Base-by-base conservation (phyloP, 1,284 basidiomycete species). In the Marasmius fiardii region DNA sequence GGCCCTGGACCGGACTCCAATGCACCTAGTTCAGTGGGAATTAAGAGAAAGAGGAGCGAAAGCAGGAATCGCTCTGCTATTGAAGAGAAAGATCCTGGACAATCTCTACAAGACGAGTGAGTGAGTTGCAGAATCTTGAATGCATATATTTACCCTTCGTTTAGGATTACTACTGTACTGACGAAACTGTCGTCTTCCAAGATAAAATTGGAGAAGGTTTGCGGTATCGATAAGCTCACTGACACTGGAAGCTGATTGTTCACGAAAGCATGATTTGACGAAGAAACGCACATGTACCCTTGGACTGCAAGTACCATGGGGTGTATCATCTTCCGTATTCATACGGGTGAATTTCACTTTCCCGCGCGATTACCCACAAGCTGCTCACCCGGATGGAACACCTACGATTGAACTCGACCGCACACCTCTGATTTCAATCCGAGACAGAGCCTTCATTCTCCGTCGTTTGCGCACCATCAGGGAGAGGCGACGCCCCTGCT, bases 331-430 rank as follows among this genome's bases (percentile, higher is more conserved):
- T 4, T 86, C 81, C 20, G 86, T 90, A 4, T 94, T 92, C 73
- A 85, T 96, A 53, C 86, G 95, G 1, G 83, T 95, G n/a, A 89
- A 92, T 4, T 95, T 96, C 73, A 86, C 85, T 1, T 97, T 97
- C 67, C 94, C 95, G 1, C 78, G 83, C 31, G 82, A 83, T 48
- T 98, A 98, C 65, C 93, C 94, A 0, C 79, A 84, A 21, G 75
- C 75, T 0, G 60, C 63, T 0, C 75, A 85, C 52, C 82, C 86
- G 0, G 75, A 80, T 4, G 87, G 90, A 16, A 83, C 82, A 0
- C 93, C 93, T 0, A 79, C 79, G 2, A 82, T 95, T 47, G 92
- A 94, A 55, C 77, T 97, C 2, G 93, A 96, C 64, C 83, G 86
- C 24, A 93, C 84, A 60, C 88, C 90, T 0, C 77, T 93, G 2